A percentile compares a stretch with the other conserved stretches of the same genome.
Conservation (phyloP, 805 yeast genomes). For the Zygosaccharomyces gambellarensis region DNA sequence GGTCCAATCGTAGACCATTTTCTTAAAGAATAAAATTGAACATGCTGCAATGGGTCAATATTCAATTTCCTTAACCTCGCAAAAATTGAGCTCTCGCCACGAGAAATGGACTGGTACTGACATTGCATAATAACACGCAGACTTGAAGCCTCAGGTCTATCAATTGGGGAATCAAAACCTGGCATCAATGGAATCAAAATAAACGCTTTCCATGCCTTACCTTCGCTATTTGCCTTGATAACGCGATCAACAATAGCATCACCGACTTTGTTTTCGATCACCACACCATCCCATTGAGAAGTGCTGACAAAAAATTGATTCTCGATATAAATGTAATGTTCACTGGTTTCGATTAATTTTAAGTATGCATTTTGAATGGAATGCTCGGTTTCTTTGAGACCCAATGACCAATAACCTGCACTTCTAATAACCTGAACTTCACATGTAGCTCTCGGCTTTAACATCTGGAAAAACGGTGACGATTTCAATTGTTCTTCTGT, state of each 20-base stretch:
- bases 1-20: slow-evolving; percentile 95
- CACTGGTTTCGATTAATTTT: slow-evolving; percentile 83
- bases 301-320: slow-evolving; percentile 93
- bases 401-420: slow-evolving; percentile 89
- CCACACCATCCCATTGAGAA: slow-evolving; percentile 78
- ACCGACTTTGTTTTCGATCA: slow-evolving; percentile 78
- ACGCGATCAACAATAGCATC: slow-evolving; percentile 97
- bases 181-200: slow-evolving; percentile 95
- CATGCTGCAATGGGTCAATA: slow-evolving; percentile 84
- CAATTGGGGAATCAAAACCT: slow-evolving; percentile 91
- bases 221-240: slow-evolving; percentile 75
- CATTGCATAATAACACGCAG: slow-evolving; percentile 95
- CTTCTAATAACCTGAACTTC: slow-evolving; percentile 89
- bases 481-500: slow-evolving; percentile 62
- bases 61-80: slow-evolving; percentile 74
- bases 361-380: slow-evolving; percentile 92
- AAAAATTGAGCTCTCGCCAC: slow-evolving; percentile 85
- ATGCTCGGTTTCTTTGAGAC: slow-evolving; percentile 75
- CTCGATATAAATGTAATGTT: slow-evolving; percentile 89
- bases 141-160: slow-evolving; percentile 89
- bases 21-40: slow-evolving; percentile 84
- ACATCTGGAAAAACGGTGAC: slow-evolving; percentile 38
- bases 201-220: slow-evolving; percentile 81
- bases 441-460: slow-evolving; percentile 71
- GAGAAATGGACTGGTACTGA: slow-evolving; percentile 86